Conservation (phyloP, 441 rosid species). For the Raphanus hybrid region DNA sequence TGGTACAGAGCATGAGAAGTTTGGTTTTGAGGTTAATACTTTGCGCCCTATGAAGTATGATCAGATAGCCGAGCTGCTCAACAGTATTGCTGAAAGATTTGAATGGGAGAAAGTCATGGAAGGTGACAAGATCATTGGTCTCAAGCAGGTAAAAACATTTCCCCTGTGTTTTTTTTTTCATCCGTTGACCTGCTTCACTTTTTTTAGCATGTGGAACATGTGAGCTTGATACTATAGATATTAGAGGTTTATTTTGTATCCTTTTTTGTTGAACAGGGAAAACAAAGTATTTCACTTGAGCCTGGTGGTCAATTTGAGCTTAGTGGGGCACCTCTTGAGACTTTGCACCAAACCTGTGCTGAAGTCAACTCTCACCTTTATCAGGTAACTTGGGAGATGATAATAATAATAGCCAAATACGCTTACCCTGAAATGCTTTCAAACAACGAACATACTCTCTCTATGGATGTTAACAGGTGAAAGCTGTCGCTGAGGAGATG, state of each 20-base stretch:
- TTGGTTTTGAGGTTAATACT: slow-evolving; percentile 85
- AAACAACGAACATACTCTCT: neutral
- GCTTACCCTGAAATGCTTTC: neutral
- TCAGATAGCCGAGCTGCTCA: slow-evolving; percentile 89
- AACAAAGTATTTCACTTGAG: slow-evolving; percentile 98
- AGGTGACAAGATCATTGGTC: slow-evolving; percentile 85
- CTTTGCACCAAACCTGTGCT: slow-evolving; percentile 99
- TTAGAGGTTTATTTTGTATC: neutral
- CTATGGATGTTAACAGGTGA: slow-evolving; percentile 49
- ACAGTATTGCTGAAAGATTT: slow-evolving; percentile 95
- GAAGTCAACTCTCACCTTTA: slow-evolving; percentile 99
- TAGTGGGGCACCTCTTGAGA: slow-evolving; percentile 99
- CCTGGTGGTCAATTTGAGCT: slow-evolving; percentile 99
- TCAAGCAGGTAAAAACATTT: slow-evolving; percentile 68
- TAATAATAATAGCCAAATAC: neutral
- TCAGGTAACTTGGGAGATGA: slow-evolving; percentile 60
- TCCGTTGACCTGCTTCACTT: neutral
- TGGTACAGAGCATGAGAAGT: slow-evolving; percentile 99
- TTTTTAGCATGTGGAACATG: slow-evolving; percentile 9
- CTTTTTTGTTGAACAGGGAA: slow-evolving; percentile 63
- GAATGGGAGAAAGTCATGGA: slow-evolving; percentile 99
- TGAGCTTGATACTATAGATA: slow-evolving; percentile 7
- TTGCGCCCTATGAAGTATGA: slow-evolving; percentile 93
- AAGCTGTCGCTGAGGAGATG: slow-evolving; percentile 99
- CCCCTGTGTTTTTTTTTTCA: neutral